Base-by-base conservation (phyloP, 495 filamentous ascomycete species). In the Penicillium paradoxum region DNA sequence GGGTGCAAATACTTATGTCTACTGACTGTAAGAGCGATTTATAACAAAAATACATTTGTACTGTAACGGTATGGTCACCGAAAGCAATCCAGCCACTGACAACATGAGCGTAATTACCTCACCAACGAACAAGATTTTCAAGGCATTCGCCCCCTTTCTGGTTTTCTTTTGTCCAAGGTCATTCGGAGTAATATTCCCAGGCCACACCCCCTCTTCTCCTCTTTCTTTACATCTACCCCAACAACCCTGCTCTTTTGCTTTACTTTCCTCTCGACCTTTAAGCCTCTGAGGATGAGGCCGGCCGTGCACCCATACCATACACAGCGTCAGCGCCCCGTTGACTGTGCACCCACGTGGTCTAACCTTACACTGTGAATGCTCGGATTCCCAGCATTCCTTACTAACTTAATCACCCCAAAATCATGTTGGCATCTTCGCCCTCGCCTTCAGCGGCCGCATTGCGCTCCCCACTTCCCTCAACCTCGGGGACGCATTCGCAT, bases 361-460 rank as follows among this genome's bases (percentile, higher is more conserved):
- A 56, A 56, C 66, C 67, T 64, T 63, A 56, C 62, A 49, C 46
- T 63, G 56, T 55, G 49, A 66, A 54, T 50, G 36, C 45, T 47
- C 46, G 32, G 46, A 56, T 57, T 54, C 19, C 53, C 18, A 59
- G 46, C 60, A 66, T 64, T 66, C 63, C 25, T 43, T 25, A 33
- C 42, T 48, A 41, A 49, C 47, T 19, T 30, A 44, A 41, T 34
- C 27, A 27, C 24, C 7, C 19, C 33, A 44, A 51, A 59, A 53
- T 64, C 53, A 78, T 79, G 74, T 66, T 79, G 59, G 72, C 71
- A 55, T 74, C 77, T 17, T 76, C 75, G 56, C 68, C 74, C 41
- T 77, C 75, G 45, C 69, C 74, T 27, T 76, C 73, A n/a, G 54
- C 59, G 49, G 63, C 65, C 52, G 60, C 70, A 34, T 59, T 73